Percentiles rank a stretch among this genome's conserved stretches.
phyloP scores from a whole-genome alignment of 495 filamentous ascomycete species.

The Tuber borchii region DNA sequence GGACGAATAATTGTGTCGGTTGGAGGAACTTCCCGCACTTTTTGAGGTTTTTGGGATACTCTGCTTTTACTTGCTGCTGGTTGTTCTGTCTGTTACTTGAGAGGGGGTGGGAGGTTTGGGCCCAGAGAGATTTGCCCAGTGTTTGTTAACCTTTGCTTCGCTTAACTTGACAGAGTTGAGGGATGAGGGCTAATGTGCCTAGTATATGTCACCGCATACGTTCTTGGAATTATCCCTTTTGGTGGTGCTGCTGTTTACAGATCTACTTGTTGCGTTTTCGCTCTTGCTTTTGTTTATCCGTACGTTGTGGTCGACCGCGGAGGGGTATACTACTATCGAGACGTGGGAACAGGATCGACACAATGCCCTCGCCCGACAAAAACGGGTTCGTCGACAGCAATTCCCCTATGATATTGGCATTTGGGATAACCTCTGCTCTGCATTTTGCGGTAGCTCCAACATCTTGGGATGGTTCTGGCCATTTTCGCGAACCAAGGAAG shows the following conservation, averaged over 20 bases:
- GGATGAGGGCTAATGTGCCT: constrained; percentile 1
- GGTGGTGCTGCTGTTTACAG: constrained; percentile 11
- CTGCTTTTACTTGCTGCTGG: constrained; percentile 60
- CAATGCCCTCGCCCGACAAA: constrained; percentile 60
- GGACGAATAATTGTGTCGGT: constrained; percentile 91
- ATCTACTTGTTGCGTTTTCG: constrained; percentile 20
- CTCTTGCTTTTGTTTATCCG: constrained; percentile 41
- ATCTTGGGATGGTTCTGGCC: constrained; percentile 60
- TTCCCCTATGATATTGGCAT: constrained; percentile 92
- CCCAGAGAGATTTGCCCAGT: constrained; percentile 3
- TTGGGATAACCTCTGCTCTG: constrained; percentile 66
- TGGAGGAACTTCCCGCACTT: constrained; percentile 85
- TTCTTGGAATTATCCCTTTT: constrained; percentile 25
- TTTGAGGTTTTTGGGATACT: constrained; percentile 76
- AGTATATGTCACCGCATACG: constrained; percentile 29
- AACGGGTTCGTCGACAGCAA: constrained; percentile 60
- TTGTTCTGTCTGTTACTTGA: constrained; percentile 49
- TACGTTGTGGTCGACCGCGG: constrained; percentile 52
- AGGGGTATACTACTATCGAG: constrained; percentile 80
- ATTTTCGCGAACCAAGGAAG: constrained; percentile 47
- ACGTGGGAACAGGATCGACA: constrained; percentile 88
- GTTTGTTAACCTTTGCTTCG: background rate
- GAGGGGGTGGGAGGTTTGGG: constrained; percentile 22
- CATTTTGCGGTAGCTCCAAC: constrained; percentile 56
- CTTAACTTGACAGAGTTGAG: constrained; percentile 4